Conservation (phyloP, 768 basidiomycete species). For the Gymnopilus junonius region DNA sequence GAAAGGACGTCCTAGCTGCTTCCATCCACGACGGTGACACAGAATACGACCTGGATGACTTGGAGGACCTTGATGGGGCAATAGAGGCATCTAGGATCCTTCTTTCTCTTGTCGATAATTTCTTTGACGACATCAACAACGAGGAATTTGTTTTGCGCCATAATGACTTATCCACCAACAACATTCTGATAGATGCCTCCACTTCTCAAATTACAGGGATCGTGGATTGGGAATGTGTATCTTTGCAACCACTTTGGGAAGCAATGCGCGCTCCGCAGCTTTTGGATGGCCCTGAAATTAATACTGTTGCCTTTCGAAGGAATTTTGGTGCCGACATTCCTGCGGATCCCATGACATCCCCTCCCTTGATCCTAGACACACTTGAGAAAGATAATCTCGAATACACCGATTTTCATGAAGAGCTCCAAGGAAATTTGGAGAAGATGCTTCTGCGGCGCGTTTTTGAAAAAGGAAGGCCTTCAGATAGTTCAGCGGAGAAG, state of each 20-base stretch:
- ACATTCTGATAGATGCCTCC: not conserved
- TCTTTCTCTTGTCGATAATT: not conserved
- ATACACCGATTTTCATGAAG: not conserved
- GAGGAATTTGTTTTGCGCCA: not conserved
- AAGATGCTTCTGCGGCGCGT: not conserved
- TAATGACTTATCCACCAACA: not conserved
- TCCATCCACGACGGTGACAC: not conserved
- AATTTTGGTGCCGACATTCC: not conserved
- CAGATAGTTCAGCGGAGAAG: not conserved
- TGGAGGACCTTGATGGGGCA: not conserved
- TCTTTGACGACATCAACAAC: not conserved
- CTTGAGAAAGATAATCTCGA: not conserved
- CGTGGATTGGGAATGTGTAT: not conserved
- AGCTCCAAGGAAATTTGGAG: not conserved
- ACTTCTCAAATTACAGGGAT: not conserved
- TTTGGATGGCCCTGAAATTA: not conserved
- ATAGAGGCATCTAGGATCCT: not conserved
- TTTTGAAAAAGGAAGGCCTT: not conserved
- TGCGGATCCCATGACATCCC: not conserved
- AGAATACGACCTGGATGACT: not conserved
- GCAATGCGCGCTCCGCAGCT: not conserved
- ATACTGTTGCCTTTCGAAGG: not conserved
- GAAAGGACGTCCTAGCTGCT: not conserved
- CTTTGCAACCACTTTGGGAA: not conserved
- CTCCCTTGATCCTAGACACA: not conserved